These are phyloP conservation scores for Kwoniella shandongensis DNA, from an alignment of 768 basidiomycete species.

Conservation along the genomic window DNA sequence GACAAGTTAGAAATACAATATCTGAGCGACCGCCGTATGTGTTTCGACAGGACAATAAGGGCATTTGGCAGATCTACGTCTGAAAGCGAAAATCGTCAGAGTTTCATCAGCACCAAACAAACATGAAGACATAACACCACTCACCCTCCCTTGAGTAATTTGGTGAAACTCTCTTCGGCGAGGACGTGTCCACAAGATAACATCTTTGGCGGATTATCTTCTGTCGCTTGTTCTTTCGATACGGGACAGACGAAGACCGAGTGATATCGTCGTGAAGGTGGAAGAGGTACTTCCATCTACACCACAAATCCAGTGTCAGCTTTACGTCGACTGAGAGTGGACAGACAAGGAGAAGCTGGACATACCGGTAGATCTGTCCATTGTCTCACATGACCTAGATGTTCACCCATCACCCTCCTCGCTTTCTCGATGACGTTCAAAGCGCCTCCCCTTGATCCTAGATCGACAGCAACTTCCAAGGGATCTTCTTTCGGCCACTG, in stretches of 20 bases:
- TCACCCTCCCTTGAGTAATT: conserved; percentile 82
- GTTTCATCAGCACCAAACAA: conserved; percentile 2
- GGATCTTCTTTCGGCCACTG: conserved; percentile 89
- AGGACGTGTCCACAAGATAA: conserved; percentile 94
- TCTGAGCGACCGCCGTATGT: conserved; percentile 46
- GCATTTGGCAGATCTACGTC: conserved; percentile 77
- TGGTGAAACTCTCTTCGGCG: conserved; percentile 83
- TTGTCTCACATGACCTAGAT: conserved; percentile 89
- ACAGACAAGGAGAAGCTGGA: conserved; percentile 17
- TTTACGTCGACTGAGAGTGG: not conserved
- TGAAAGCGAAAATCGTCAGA: conserved; percentile 48
- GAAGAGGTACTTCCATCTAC: conserved; percentile 90
- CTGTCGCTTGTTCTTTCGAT: conserved; percentile 93
- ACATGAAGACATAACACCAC: too few species aligned
- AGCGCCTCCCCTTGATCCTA: conserved; percentile 82
- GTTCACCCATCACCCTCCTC: conserved; percentile 85
- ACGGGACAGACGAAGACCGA: conserved; percentile 97
- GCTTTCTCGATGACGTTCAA: conserved; percentile 91
- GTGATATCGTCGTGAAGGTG: conserved; percentile 85
- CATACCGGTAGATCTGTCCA: conserved; percentile 82
- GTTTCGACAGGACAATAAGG: conserved; percentile 87
- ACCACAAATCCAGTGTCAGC: not conserved
- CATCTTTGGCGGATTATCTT: conserved; percentile 96
- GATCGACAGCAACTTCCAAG: conserved; percentile 82
- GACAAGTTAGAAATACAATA: conserved; percentile 52